These are phyloP conservation scores for Podila epigama DNA, from an alignment of 192 early-diverging fungal species.

Conservation along the genomic window DNA sequence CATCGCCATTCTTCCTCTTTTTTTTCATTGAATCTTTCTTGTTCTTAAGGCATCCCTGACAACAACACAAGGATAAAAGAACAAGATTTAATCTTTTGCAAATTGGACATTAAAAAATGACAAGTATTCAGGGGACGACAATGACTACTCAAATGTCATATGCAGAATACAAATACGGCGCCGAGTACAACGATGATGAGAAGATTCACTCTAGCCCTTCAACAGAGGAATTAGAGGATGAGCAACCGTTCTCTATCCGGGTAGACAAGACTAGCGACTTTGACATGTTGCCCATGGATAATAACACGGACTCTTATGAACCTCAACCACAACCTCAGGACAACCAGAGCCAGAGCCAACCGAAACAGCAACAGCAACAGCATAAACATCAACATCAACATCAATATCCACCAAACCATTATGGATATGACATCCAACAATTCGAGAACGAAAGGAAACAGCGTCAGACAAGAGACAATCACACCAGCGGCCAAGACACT, in stretches of 20 bases:
- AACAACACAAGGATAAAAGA: no score
- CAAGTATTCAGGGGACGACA: no score
- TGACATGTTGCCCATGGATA: neutral
- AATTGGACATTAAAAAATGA: no score
- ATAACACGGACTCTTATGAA: neutral
- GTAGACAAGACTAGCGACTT: neutral
- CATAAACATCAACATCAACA: neutral
- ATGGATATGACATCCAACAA: constrained; percentile 30
- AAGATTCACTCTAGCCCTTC: no score
- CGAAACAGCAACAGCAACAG: constrained; percentile 1
- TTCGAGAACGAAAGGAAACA: neutral
- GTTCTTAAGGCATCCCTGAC: no score
- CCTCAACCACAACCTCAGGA: neutral
- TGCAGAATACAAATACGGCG: neutral
- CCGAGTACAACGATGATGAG: neutral
- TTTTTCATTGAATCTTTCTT: no score
- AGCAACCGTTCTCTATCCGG: neutral
- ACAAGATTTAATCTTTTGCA: no score
- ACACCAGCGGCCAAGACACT: no score
- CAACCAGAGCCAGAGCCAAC: neutral
- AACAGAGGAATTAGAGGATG: neutral
- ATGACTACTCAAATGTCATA: neutral
- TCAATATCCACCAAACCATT: constrained; percentile 19
- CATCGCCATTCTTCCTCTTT: no score
- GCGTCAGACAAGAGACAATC: neutral